Evolutionary conservation across 352 stramenopile species (phyloP).

Genomic region (Pythium aristosporum): DNA sequence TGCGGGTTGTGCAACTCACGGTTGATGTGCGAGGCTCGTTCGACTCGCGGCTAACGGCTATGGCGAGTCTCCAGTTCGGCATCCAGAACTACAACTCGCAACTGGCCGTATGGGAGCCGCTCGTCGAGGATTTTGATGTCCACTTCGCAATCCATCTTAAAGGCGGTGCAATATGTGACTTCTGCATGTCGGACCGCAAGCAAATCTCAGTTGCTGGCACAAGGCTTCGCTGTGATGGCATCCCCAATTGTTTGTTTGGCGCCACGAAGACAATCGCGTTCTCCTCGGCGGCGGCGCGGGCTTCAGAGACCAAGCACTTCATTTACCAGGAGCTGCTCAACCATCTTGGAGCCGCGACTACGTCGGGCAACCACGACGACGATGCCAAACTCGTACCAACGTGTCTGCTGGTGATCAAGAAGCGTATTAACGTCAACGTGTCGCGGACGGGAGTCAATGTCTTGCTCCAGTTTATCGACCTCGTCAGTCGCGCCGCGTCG

Average conservation of each 20-base stretch:
- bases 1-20: constrained; percentile 68
- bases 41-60: constrained; percentile 57
- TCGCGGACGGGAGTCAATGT: constrained; percentile 85
- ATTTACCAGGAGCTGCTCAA: constrained; percentile 77
- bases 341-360: constrained; percentile 4
- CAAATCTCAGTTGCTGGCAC: constrained; percentile 58
- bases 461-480: constrained; percentile 67
- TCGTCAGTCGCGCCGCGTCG: constrained; percentile 65
- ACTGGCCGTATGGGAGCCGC: constrained; percentile 80
- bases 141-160: constrained; percentile 68
- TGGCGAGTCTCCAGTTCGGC: constrained; percentile 63
- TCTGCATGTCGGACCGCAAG: constrained; percentile 73
- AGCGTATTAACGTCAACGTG: constrained; percentile 82
- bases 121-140: constrained; percentile 84
- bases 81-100: constrained; percentile 88
- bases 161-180: constrained; percentile 73
- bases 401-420: constrained; percentile 74
- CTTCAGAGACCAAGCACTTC: constrained; percentile 80
- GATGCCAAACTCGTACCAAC: constrained; percentile 55
- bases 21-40: constrained; percentile 63
- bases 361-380: constrained; percentile 38
- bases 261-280: constrained; percentile 66
- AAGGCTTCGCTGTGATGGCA: constrained; percentile 58
- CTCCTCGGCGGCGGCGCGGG: constrained; percentile 55
- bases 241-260: constrained; percentile 73